Percentiles rank a stretch among this genome's conserved stretches.
Conservation (phyloP, 345 rosid species). For the Punica granatum region DNA sequence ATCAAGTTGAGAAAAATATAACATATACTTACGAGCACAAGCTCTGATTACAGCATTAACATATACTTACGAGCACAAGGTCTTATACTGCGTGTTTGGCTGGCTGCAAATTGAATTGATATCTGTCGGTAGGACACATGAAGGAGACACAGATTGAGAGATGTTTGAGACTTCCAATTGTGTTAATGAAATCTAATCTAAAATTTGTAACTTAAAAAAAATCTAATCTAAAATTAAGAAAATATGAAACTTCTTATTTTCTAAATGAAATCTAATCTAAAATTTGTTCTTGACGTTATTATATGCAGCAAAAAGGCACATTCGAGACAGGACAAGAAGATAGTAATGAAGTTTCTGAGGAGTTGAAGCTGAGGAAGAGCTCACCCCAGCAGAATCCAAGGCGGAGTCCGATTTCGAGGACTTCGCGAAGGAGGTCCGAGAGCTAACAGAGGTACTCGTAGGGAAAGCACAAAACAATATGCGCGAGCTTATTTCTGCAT, state of each 20-base stretch:
- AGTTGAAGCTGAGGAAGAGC: constrained; percentile 71
- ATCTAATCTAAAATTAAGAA: too few species aligned
- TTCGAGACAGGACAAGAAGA: constrained; percentile 97
- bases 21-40: constrained; percentile 80
- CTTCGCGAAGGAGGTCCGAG: too few species aligned
- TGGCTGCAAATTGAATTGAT: constrained; percentile 66
- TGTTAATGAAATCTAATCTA: too few species aligned
- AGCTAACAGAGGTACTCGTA: too few species aligned
- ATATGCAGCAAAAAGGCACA: constrained; percentile 91
- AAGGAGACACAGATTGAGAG: constrained; percentile 6
- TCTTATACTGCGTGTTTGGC: constrained; percentile 67
- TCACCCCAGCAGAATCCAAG: too few species aligned
- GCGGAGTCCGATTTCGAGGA: too few species aligned
- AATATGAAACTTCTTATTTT: too few species aligned
- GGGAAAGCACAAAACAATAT: too few species aligned
- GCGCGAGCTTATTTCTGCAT: too few species aligned
- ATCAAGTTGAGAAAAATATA: neutral
- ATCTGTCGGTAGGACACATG: constrained; percentile 54
- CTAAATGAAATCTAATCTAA: too few species aligned
- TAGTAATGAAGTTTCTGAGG: constrained; percentile 72
- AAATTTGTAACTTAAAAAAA: too few species aligned
- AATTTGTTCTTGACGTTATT: constrained; percentile 14
- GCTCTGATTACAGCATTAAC: constrained; percentile 73
- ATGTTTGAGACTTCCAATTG: too few species aligned
- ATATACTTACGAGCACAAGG: constrained; percentile 62